A percentile compares a stretch with the other conserved stretches of the same genome.
These are phyloP conservation scores for Kalmusia sp. DNA, from an alignment of 2,329 filamentous ascomycete species.

Conservation along the genomic window DNA sequence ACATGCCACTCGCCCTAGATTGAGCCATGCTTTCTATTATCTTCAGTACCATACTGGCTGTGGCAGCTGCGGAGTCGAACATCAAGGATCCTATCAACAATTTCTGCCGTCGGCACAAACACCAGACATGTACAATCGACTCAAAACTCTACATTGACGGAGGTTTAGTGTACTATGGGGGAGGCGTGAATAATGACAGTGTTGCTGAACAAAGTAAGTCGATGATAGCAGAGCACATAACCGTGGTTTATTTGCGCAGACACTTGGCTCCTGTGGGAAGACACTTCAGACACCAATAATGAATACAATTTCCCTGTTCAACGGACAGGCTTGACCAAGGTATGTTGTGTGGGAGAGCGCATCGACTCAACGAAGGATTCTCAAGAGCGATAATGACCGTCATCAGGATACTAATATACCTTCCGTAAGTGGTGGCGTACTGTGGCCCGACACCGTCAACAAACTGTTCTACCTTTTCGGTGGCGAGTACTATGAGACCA, in stretches of 20 bases:
- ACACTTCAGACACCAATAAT: conserved; percentile 49
- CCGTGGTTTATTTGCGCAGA: conserved; percentile 43
- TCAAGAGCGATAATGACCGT: conserved; percentile 59
- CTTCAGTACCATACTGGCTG: neutral
- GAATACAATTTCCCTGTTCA: conserved; percentile 17
- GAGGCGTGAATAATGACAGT: conserved; percentile 50
- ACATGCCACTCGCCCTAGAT: neutral
- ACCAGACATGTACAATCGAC: conserved; percentile 66
- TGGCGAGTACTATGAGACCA: conserved; percentile 54
- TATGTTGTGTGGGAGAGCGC: neutral
- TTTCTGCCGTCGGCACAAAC: conserved; percentile 46
- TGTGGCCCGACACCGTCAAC: conserved; percentile 67
- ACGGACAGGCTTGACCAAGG: conserved; percentile 20
- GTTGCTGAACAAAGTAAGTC: conserved; percentile 60
- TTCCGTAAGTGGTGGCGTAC: conserved; percentile 48
- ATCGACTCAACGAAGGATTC: conserved; percentile 41
- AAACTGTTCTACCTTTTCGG: conserved; percentile 68
- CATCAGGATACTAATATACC: conserved; percentile 26
- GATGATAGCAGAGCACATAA: conserved; percentile 20
- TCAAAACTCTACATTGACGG: conserved; percentile 65
- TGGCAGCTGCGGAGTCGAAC: neutral
- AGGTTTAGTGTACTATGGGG: conserved; percentile 60
- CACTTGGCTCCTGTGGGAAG: conserved; percentile 60
- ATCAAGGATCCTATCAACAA: conserved; percentile 20
- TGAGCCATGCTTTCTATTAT: neutral